phyloP scores from a whole-genome alignment of 2,329 filamentous ascomycete species.

The Fusarium sp. region DNA sequence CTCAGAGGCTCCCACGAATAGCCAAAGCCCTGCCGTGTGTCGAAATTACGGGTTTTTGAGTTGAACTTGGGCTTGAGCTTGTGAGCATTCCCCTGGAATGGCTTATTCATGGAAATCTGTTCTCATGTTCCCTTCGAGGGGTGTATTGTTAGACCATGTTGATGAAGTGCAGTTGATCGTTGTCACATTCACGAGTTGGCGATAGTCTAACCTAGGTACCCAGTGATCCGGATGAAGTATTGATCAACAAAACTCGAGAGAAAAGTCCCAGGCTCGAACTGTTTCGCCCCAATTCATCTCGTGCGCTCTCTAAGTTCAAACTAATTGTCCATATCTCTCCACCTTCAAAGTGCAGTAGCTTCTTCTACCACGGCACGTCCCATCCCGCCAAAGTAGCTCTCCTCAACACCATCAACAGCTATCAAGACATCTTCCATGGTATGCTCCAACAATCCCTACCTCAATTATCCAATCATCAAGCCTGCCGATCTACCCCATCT shows the following conservation, averaged over 20 bases:
- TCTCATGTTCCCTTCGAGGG: constrained; percentile 5
- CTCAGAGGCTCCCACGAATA: constrained; percentile 32
- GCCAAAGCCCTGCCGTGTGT: constrained; percentile 3
- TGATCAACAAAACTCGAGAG: not conserved
- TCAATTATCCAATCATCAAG: constrained; percentile 36
- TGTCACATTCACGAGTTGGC: constrained; percentile 3
- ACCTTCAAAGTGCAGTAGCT: constrained; percentile 5
- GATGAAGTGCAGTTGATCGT: not conserved
- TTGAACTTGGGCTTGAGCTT: constrained; percentile 2
- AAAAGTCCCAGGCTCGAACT: not conserved
- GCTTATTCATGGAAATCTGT: not conserved
- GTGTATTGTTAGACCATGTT: constrained; percentile 30
- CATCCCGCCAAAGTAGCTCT: constrained; percentile 32
- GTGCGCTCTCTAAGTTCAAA: not conserved
- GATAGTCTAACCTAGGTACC: constrained; percentile 8
- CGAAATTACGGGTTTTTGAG: constrained; percentile 1
- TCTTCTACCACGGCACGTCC: constrained; percentile 34
- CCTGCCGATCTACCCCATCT: constrained; percentile 38
- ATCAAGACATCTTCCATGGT: constrained; percentile 17
- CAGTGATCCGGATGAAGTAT: constrained; percentile 6
- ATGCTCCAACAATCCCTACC: constrained; percentile 18
- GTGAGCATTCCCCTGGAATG: constrained; percentile 2
- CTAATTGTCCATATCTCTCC: not conserved
- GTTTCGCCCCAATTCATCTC: not conserved
- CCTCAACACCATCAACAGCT: constrained; percentile 11